These are phyloP conservation scores for Penstemon eatonii DNA, from an alignment of 257 asterid genomes.

Conservation along the genomic window DNA sequence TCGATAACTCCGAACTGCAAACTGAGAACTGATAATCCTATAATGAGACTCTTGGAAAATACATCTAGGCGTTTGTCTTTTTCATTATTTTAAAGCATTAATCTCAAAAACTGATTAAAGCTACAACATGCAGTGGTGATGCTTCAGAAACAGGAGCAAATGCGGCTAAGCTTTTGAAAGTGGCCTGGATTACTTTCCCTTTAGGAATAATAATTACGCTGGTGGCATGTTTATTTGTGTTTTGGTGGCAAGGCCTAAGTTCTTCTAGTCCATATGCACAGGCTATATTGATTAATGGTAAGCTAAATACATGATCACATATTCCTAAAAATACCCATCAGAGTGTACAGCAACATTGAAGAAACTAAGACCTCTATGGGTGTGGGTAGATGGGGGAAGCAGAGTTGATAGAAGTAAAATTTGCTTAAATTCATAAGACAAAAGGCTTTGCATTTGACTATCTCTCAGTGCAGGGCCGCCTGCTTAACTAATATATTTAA, in stretches of 20 bases:
- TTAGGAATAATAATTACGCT: constrained; percentile 62
- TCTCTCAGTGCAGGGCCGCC: neutral
- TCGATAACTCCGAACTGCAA: too few species aligned
- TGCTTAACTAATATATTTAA: neutral
- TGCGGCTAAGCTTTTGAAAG: constrained; percentile 72
- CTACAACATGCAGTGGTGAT: constrained; percentile 53
- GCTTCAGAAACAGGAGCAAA: constrained; percentile 52
- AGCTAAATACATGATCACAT: constrained; percentile 27
- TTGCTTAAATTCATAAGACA: neutral
- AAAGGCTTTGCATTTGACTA: constrained; percentile 8
- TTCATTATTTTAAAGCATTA: constrained; percentile 18
- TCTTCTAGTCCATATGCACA: constrained; percentile 73
- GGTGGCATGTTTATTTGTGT: constrained; percentile 59
- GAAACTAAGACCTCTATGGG: constrained; percentile 4
- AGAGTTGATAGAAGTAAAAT: constrained; percentile 4
- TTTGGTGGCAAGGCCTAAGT: constrained; percentile 89
- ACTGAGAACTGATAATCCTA: constrained; percentile 11
- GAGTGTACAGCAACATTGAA: neutral
- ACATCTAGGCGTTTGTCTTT: neutral
- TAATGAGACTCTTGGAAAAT: constrained; percentile 18
- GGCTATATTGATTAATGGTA: constrained; percentile 84
- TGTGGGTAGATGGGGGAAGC: constrained; percentile 1
- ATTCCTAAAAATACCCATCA: neutral
- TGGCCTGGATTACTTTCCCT: constrained; percentile 89
- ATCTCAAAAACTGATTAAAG: constrained; percentile 26